These are phyloP conservation scores for Ostreobium quekettii DNA, from an alignment of 139 green algal species.

Conservation along the genomic window DNA sequence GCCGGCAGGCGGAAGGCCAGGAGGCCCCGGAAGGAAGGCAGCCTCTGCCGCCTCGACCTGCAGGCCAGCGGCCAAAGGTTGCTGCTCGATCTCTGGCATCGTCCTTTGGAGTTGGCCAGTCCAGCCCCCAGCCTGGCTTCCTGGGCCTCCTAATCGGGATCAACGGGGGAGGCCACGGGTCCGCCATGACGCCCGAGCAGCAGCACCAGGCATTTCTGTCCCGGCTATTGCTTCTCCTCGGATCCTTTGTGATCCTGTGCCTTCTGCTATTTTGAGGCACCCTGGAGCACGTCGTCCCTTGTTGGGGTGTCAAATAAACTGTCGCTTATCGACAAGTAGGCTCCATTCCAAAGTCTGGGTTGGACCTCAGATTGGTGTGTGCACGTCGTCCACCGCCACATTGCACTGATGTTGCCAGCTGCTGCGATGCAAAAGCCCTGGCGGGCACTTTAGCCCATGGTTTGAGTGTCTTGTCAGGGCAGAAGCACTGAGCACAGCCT, in stretches of 20 bases:
- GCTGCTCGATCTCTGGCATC: not conserved
- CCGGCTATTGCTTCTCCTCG: conserved; percentile 82
- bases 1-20: conserved; percentile 30
- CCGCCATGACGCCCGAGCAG: conserved; percentile 73
- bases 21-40: conserved; percentile 17
- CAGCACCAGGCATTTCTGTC: conserved; percentile 82
- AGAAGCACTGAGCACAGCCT: too few species aligned
- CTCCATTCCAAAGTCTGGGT: too few species aligned
- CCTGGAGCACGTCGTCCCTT: too few species aligned
- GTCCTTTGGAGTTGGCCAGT: not conserved
- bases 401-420: too few species aligned
- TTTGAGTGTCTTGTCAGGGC: too few species aligned
- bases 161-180: not conserved
- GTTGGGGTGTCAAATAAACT: too few species aligned
- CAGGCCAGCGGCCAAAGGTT: conserved; percentile 37
- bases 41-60: conserved; percentile 34
- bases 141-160: conserved; percentile 7
- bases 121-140: not conserved
- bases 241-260: conserved; percentile 91
- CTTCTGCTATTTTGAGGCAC: conserved; percentile 80
- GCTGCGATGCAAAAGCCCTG: too few species aligned
- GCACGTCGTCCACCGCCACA: too few species aligned
- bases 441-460: too few species aligned
- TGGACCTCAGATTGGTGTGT: too few species aligned
- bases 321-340: too few species aligned